Conservation (phyloP, 2,329 filamentous ascomycete species). For the Colletotrichum cordylinicola region DNA sequence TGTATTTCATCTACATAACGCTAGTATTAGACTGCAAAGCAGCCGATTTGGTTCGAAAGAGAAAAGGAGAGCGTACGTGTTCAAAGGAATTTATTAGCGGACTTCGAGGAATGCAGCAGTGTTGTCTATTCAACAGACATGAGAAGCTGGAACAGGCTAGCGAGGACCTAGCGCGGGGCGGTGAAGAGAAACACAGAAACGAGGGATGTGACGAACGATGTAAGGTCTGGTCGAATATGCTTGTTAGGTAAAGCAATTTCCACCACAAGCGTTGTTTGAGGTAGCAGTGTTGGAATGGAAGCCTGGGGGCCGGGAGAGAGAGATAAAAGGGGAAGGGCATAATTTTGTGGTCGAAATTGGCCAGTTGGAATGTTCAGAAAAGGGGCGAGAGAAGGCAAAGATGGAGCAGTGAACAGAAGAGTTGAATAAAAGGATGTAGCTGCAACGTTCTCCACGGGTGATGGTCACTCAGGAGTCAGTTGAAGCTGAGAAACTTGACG, state of each 20-base stretch:
- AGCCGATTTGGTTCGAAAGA: background rate
- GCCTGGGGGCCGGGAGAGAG: background rate
- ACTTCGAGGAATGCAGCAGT: background rate
- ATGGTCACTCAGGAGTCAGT: background rate
- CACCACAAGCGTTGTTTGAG: background rate
- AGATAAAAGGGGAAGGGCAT: background rate
- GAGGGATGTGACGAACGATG: background rate
- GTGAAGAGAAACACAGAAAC: background rate
- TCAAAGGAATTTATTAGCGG: background rate
- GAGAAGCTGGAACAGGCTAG: background rate
- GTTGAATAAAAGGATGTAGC: no score
- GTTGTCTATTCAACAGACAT: background rate
- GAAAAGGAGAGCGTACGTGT: background rate
- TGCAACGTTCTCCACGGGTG: background rate
- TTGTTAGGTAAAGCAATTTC: no score
- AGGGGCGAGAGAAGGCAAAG: background rate
- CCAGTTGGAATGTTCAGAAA: background rate
- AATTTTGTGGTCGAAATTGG: background rate
- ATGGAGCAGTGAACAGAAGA: background rate
- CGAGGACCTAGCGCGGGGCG: background rate
- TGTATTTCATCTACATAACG: background rate
- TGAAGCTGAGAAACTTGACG: background rate
- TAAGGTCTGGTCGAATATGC: background rate
- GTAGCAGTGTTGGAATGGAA: background rate
- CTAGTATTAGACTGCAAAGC: background rate